Evolutionary conservation across 164 flowering plant genomes (phyloP).

Genomic region (Macadamia integrifolia): DNA sequence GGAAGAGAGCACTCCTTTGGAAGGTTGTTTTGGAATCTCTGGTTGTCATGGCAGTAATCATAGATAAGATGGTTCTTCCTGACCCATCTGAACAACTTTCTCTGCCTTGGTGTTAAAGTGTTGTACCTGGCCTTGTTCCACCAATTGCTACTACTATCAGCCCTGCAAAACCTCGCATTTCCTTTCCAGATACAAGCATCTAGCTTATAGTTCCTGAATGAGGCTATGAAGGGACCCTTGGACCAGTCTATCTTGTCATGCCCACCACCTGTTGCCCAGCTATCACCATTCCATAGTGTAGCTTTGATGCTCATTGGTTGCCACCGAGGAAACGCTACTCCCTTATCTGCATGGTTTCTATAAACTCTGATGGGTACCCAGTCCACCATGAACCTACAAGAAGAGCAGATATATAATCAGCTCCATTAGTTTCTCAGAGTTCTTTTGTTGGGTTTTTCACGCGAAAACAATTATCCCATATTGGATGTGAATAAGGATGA

Average conservation of each 20-base stretch:
- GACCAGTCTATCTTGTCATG: conserved; percentile 75
- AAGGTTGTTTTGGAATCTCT: conserved; percentile 58
- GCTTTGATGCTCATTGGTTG: conserved; percentile 71
- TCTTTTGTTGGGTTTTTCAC: too few species aligned
- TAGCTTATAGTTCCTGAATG: conserved; percentile 56
- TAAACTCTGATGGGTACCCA: conserved; percentile 72
- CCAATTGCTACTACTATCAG: conserved; percentile 57
- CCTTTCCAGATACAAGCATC: conserved; percentile 87
- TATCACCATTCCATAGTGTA: conserved; percentile 75
- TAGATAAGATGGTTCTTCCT: conserved; percentile 61
- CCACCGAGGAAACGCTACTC: conserved; percentile 65
- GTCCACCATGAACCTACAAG: conserved; percentile 74
- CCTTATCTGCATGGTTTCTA: conserved; percentile 82
- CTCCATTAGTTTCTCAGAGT: too few species aligned
- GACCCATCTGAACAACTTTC: conserved; percentile 63
- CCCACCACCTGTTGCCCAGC: conserved; percentile 88
- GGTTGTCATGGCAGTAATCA: conserved; percentile 76
- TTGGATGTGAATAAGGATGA: too few species aligned
- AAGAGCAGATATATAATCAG: neutral
- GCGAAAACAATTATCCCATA: too few species aligned
- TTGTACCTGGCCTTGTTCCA: conserved; percentile 59
- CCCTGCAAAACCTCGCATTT: conserved; percentile 69
- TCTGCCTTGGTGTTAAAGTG: conserved; percentile 41
- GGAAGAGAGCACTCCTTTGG: conserved; percentile 88
- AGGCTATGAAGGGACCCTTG: conserved; percentile 66